Evolutionary conservation across 148 eudicot species (phyloP).

Genomic region (Beta vulgaris): DNA sequence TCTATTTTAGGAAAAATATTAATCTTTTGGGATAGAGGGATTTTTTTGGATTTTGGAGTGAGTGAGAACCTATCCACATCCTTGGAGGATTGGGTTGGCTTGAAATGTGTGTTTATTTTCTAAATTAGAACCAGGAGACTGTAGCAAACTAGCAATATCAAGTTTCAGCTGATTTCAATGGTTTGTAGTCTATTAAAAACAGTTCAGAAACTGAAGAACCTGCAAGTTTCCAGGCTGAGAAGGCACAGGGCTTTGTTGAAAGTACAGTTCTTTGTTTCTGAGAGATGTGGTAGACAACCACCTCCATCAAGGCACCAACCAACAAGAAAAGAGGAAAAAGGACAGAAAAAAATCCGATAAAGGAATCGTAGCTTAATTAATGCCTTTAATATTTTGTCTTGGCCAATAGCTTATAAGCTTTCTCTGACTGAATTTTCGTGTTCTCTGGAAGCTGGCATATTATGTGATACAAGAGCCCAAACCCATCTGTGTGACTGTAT

Average conservation of each 20-base stretch:
- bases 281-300: not conserved
- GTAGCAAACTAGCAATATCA: not conserved
- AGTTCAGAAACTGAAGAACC: not conserved
- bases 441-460: not conserved
- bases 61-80: too few relatives aligned
- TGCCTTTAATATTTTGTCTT: too few relatives aligned
- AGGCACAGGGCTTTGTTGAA: not conserved
- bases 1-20: too few relatives aligned
- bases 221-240: not conserved
- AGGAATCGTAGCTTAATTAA: not conserved
- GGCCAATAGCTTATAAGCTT: too few relatives aligned
- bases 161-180: too few relatives aligned
- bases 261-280: not conserved
- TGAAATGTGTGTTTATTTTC: not conserved
- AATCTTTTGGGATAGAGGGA: too few relatives aligned
- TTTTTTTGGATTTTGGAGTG: too few relatives aligned
- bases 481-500: not conserved
- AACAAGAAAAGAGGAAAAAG: too few relatives aligned
- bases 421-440: not conserved
- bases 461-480: not conserved
- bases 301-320: not conserved
- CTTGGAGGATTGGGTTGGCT: not conserved
- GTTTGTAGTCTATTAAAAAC: not conserved
- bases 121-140: not conserved
- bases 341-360: not conserved